Conservation (phyloP, 495 filamentous ascomycete genomes). For the Neurospora intermedia region DNA sequence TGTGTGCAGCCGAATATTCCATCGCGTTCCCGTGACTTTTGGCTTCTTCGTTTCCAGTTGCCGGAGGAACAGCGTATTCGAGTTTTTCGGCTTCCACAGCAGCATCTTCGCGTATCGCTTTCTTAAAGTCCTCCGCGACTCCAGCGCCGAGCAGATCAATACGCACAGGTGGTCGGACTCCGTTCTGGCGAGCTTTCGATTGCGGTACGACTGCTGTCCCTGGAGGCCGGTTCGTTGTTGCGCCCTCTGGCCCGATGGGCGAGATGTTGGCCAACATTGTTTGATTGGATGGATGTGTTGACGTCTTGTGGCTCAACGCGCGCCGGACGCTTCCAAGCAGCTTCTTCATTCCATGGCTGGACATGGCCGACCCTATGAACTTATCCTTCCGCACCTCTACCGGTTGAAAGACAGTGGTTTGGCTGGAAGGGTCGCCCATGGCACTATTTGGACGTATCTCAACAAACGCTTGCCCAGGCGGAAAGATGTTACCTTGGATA, state of each 20-base stretch:
- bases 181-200: slow-evolving; percentile 33
- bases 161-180: slow-evolving; percentile 32
- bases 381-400: slow-evolving; percentile 28
- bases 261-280: slow-evolving; percentile 39
- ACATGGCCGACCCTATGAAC: slow-evolving; percentile 39
- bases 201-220: slow-evolving; percentile 46
- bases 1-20: slow-evolving; percentile 30
- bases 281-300: slow-evolving; percentile 20
- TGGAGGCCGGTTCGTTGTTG: slow-evolving; percentile 40
- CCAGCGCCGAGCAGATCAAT: slow-evolving; percentile 77
- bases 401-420: slow-evolving; percentile 39
- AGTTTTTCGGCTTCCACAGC: slow-evolving; percentile 29
- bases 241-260: slow-evolving; percentile 39
- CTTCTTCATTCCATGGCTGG: slow-evolving; percentile 62
- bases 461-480: slow-evolving; percentile 66
- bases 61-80: slow-evolving; percentile 9
- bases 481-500: slow-evolving; percentile 70
- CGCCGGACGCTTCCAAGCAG: slow-evolving; percentile 81
- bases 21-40: slow-evolving; percentile 8
- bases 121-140: slow-evolving; percentile 61
- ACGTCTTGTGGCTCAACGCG: slow-evolving; percentile 62
- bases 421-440: slow-evolving; percentile 29
- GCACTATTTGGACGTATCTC: slow-evolving; percentile 49
- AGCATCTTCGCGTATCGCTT: slow-evolving; percentile 49
- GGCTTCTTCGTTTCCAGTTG: neutral